These are phyloP conservation scores for Diaporthe capsici DNA, from an alignment of 2,329 filamentous ascomycete species.

Conservation along the genomic window DNA sequence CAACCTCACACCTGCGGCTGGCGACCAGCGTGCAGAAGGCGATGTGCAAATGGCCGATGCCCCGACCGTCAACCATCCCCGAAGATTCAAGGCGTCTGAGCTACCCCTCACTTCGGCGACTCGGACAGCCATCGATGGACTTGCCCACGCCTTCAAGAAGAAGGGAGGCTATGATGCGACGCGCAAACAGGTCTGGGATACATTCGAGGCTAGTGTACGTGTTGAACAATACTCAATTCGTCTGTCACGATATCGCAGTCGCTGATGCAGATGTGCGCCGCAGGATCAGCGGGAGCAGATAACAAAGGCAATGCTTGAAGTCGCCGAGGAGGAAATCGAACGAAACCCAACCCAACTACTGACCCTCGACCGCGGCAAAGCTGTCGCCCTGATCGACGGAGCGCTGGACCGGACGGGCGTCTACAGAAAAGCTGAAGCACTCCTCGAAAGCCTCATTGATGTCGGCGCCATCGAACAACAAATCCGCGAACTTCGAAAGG, in stretches of 20 bases:
- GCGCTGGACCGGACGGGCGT: slow-evolving; percentile 82
- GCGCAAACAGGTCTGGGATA: slow-evolving; percentile 82
- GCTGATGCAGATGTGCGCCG: slow-evolving; percentile 4
- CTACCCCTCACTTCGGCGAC: slow-evolving; percentile 82
- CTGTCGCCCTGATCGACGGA: slow-evolving; percentile 82
- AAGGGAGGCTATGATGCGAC: slow-evolving; percentile 86
- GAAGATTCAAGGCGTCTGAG: slow-evolving; percentile 80
- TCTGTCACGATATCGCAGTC: not conserved
- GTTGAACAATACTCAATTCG: not conserved
- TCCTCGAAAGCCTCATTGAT: slow-evolving; percentile 78
- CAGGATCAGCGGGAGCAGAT: slow-evolving; percentile 80
- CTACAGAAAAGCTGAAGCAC: slow-evolving; percentile 78
- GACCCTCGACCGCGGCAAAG: slow-evolving; percentile 80
- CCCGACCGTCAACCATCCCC: slow-evolving; percentile 35
- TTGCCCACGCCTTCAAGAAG: slow-evolving; percentile 88
- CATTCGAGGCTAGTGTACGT: slow-evolving; percentile 78
- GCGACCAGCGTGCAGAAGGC: slow-evolving; percentile 25
- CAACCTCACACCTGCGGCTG: slow-evolving; percentile 29
- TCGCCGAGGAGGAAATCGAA: slow-evolving; percentile 82
- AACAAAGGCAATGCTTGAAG: slow-evolving; percentile 75
- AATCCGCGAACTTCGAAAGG: slow-evolving; percentile 76
- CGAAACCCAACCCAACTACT: slow-evolving; percentile 80
- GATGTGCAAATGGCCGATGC: slow-evolving; percentile 73
- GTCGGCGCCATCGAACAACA: slow-evolving; percentile 76
- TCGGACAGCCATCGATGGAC: slow-evolving; percentile 78